These are phyloP conservation scores for Erodium chrysanthum DNA, from an alignment of 441 rosid species.

Conservation along the genomic window DNA sequence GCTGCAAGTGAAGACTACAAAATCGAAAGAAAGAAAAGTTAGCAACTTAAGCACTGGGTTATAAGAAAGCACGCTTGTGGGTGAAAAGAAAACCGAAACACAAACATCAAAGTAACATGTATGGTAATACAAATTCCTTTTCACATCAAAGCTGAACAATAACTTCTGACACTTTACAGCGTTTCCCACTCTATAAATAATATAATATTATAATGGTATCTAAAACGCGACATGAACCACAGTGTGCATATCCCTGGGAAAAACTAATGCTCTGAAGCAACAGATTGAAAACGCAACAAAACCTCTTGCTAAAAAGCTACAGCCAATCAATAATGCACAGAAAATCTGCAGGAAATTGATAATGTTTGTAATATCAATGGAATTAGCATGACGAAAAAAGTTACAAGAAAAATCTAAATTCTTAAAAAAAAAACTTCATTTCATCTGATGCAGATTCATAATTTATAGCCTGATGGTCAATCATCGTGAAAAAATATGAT, in stretches of 20 bases:
- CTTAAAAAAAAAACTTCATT: neutral
- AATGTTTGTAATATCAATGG: neutral
- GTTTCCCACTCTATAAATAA: neutral
- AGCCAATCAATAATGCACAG: neutral
- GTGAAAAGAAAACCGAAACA: neutral
- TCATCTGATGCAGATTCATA: neutral
- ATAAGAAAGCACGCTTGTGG: neutral
- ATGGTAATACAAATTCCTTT: neutral
- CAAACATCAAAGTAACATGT: neutral
- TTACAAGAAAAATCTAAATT: neutral
- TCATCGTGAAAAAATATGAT: neutral
- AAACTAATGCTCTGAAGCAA: neutral
- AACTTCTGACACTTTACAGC: neutral
- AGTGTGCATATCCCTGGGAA: neutral
- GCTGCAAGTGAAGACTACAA: conserved; percentile 89
- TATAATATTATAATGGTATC: neutral
- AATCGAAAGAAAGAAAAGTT: conserved; percentile 1
- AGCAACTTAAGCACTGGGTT: conserved; percentile 13
- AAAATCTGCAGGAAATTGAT: neutral
- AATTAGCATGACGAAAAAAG: neutral
- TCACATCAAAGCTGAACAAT: neutral
- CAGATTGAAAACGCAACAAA: too few relatives aligned
- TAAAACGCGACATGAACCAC: neutral
- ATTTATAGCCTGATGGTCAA: neutral
- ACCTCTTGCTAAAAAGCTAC: too few relatives aligned